These are phyloP conservation scores for Populus alba DNA, from an alignment of 345 rosid species.

Conservation along the genomic window DNA sequence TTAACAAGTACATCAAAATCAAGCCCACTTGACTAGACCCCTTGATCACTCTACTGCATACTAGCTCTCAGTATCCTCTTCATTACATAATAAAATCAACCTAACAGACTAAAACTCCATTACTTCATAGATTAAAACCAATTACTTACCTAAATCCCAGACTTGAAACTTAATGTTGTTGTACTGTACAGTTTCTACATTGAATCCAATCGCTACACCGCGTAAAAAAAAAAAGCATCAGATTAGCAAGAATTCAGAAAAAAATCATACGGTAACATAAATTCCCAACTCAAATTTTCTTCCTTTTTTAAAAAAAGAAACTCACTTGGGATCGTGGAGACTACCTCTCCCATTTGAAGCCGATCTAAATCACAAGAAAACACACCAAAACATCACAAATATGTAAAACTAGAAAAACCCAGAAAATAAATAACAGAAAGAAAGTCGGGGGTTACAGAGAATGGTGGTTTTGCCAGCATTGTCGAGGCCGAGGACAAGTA, in stretches of 20 bases:
- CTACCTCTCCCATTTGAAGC: conserved; percentile 98
- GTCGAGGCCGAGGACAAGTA: conserved; percentile 89
- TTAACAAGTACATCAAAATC: background rate
- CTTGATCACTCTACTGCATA: background rate
- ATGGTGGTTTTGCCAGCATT: conserved; percentile 91
- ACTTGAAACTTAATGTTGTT: conserved; percentile 96
- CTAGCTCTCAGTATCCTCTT: background rate
- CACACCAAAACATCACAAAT: conserved; percentile 10
- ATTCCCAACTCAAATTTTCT: background rate
- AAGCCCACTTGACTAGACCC: background rate
- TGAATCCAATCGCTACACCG: conserved; percentile 87
- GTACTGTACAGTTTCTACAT: conserved; percentile 92
- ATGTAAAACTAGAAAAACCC: conserved; percentile 7
- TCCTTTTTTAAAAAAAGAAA: background rate
- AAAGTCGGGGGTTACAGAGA: conserved; percentile 44
- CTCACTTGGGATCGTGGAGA: conserved; percentile 95
- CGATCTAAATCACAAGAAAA: conserved; percentile 56
- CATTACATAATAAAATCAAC: background rate
- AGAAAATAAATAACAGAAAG: conserved; percentile 2
- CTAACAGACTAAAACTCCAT: background rate
- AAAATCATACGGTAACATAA: no score
- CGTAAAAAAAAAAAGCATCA: conserved; percentile 1
- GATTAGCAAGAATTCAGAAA: background rate
- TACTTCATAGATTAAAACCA: background rate
- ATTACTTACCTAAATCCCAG: conserved; percentile 34